These are phyloP conservation scores for Tephrocybe sp. DNA, from an alignment of 768 basidiomycete species.

Conservation along the genomic window DNA sequence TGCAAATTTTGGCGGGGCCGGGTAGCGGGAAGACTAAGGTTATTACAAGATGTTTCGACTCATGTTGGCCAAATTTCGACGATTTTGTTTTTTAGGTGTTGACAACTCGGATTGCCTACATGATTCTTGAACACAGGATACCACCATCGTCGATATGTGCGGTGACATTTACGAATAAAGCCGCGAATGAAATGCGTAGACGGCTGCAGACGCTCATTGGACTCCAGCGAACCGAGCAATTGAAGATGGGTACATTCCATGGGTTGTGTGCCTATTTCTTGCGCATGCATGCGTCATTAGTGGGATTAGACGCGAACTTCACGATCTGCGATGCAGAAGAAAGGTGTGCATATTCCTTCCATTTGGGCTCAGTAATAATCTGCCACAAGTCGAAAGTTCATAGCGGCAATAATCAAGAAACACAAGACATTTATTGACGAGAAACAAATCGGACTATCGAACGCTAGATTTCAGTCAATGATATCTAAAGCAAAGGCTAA, in stretches of 20 bases:
- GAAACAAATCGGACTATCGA: conserved; percentile 51
- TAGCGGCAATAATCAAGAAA: conserved; percentile 56
- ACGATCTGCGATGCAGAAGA: conserved; percentile 81
- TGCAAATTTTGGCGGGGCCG: conserved; percentile 83
- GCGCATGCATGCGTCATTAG: conserved; percentile 55
- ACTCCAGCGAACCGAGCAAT: conserved; percentile 44
- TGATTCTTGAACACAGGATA: conserved; percentile 52
- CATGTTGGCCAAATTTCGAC: neutral
- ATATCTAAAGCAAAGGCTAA: conserved; percentile 80
- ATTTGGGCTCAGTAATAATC: conserved; percentile 12
- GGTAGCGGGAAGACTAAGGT: conserved; percentile 71
- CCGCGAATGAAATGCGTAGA: conserved; percentile 82
- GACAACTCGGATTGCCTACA: conserved; percentile 64
- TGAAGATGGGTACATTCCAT: conserved; percentile 79
- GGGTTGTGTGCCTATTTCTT: conserved; percentile 72
- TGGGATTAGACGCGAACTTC: conserved; percentile 70
- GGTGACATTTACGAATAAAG: conserved; percentile 92
- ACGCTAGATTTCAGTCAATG: conserved; percentile 47
- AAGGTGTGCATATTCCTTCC: conserved; percentile 39
- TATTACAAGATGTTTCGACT: neutral
- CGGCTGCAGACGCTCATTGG: conserved; percentile 70
- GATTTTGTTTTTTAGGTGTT: conserved; percentile 41
- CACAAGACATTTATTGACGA: conserved; percentile 45
- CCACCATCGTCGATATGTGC: conserved; percentile 63
- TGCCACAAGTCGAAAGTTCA: conserved; percentile 60